phyloP scores from a whole-genome alignment of 495 filamentous ascomycete species.

The Xylaria telfairii region DNA sequence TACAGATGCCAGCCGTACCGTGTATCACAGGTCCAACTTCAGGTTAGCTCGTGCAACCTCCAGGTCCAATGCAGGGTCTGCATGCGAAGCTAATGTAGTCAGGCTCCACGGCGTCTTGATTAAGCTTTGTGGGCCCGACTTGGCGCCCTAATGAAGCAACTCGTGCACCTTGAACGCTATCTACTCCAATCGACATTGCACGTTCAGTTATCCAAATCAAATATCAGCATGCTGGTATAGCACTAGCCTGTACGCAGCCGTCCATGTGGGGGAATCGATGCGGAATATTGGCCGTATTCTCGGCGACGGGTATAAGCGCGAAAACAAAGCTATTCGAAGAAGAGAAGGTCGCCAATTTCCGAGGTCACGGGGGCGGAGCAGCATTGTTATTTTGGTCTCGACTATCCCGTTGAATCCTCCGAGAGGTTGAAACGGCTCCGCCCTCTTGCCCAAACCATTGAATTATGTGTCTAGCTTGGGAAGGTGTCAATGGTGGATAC shows the following conservation, averaged over 20 bases:
- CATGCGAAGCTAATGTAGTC: constrained; percentile 8
- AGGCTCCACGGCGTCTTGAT: neutral
- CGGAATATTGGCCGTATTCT: constrained; percentile 6
- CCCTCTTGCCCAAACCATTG: constrained; percentile 2
- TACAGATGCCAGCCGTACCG: neutral
- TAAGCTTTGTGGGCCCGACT: constrained; percentile 14
- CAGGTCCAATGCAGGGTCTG: neutral
- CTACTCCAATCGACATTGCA: neutral
- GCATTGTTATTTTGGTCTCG: neutral
- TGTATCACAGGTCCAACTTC: neutral
- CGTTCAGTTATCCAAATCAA: neutral
- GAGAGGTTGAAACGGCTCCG: neutral
- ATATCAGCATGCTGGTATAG: neutral
- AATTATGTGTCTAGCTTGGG: neutral
- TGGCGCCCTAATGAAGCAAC: constrained; percentile 16
- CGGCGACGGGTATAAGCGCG: neutral
- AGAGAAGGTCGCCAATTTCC: constrained; percentile 5
- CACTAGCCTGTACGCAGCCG: neutral
- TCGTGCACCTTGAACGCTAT: neutral
- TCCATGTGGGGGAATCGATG: neutral
- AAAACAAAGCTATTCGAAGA: constrained; percentile 11
- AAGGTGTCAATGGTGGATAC: neutral
- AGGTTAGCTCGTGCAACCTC: constrained; percentile 5
- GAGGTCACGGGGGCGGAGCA: neutral
- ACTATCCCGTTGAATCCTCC: neutral